phyloP scores from a whole-genome alignment of 106 monocot species.

The Dioscorea zingiberensis region DNA sequence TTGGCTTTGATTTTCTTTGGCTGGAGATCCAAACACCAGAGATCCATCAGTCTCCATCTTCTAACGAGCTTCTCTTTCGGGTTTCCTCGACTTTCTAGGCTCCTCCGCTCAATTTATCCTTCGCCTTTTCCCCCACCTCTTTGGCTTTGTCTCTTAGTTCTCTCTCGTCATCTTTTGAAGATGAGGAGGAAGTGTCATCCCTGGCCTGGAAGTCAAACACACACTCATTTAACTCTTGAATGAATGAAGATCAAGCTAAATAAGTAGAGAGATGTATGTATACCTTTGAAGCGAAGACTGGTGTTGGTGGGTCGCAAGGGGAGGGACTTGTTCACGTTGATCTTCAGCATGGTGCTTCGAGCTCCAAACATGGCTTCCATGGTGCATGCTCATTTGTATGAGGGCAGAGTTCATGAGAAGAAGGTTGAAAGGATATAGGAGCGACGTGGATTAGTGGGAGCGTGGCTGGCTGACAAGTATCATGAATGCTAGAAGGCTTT shows the following conservation, averaged over 20 bases:
- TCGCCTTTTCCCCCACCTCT: not conserved
- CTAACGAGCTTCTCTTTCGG: not conserved
- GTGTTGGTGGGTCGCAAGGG: not conserved
- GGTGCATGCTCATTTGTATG: not conserved
- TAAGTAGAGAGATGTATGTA: not conserved
- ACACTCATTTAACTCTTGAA: not conserved
- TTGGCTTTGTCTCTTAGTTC: not conserved
- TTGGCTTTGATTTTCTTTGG: too few relatives aligned
- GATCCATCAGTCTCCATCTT: not conserved
- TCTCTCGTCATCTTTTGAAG: not conserved
- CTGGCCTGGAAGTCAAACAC: too few relatives aligned
- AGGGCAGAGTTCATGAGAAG: too few relatives aligned
- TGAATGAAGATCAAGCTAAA: not conserved
- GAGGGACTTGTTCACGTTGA: not conserved
- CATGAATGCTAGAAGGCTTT: not conserved
- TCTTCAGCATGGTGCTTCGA: not conserved
- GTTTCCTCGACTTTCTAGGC: not conserved
- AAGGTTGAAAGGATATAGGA: not conserved
- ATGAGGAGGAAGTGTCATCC: too few relatives aligned
- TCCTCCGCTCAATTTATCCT: not conserved
- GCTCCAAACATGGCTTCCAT: not conserved
- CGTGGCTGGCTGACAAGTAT: not conserved
- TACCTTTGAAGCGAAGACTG: not conserved
- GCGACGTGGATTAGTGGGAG: not conserved
- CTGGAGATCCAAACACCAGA: too few relatives aligned